Evolutionary conservation across 2,329 filamentous ascomycete genomes (phyloP), one percentile per base, ranked within the genome.

Genomic region (Parascedosporium putredinis): DNA sequence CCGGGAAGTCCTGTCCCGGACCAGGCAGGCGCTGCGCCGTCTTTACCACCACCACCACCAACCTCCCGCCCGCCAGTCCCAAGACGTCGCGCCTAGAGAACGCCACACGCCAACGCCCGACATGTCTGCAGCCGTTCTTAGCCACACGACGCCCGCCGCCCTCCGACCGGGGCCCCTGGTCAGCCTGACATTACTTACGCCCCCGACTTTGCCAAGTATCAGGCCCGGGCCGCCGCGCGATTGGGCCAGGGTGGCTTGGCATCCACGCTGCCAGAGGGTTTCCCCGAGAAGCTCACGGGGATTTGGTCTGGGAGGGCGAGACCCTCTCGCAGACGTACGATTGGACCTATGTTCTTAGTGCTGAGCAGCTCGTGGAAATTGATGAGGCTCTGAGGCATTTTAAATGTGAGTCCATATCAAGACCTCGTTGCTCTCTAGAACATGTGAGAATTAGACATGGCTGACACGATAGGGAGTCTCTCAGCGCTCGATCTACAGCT

Each of bases 401-500:
- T 25, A 52, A 52, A 23, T 42, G 52, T 54, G 42, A 24, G 50
- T 46, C 12, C 16, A 2, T 4, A 14, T 9, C 10, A 38, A 8
- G 14, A 7, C 34, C 9, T 10, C 10, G 3, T 42, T 8, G 7
- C 8, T 45, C 43, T 31, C 20, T 3, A 31, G 38, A 6, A 20
- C 2, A 20, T 16, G 38, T 16, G 9, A 20, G 12, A n/a, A 9
- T 12, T 14, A 5, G 12, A 6, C 12, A n/a, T 22, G n/a, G 40
- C 20, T 53, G 14, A 47, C 10, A 20, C 33, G 25, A 27, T n/a
- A 27, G 20, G 7, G 14, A 1, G n/a, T 23, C 7, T 27, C 10
- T 3, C 23, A 71, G 68, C 60, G 4, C 59, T 70, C 8, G 56
- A 58, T 18, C 52, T 67, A 5, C 55, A 67, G 0, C 54, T 74